Base-by-base conservation (phyloP, 768 basidiomycete genomes). In the Dentipellis sp. region DNA sequence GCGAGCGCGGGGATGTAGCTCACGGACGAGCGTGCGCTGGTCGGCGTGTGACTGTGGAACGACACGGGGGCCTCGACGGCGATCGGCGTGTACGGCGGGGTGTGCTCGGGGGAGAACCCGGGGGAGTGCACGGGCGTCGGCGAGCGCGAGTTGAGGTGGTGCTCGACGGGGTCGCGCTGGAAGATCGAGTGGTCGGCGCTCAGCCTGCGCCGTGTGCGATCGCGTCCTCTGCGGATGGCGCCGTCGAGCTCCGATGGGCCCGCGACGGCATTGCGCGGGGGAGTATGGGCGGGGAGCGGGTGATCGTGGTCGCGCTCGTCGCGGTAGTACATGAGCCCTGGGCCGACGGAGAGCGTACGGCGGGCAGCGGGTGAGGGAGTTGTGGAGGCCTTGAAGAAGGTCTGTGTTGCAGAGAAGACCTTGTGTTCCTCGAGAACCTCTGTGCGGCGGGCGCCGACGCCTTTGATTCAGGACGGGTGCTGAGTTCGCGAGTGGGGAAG, bases 401-500 rank as follows among this genome's bases (percentile, higher is more conserved):
- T 78, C 35, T 81, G 80, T 0, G 81, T 80, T 12, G 85, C 80
- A 38, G 83, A 83, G 63, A 90, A 84, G 34, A 94, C 74, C 35
- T 75, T 74, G 66, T 88, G 85, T 56, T 89, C 84, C 67, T 97
- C 94, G 10, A 76, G 80, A 14, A 91, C 76, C 48, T 95, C 89
- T 56, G 85, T 69, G 22, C 88, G 78, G 14, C 86, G 76, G 19
- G 84, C 81, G 57, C 91, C 91, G 53, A 88, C 76, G 14, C 78
- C 82, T 74, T 50, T 6, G 6, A 55, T 21, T 42, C 14, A 55
- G 16, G 19, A 39, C 12, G 53, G 52, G 38, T 54, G 54, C 10
- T 54, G 52, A 55, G 56, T 56, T 42, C 29, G 29, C 29, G 29
- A 29, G n/a, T 12, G 29, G 23, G 47, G 56, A 56, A 57, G 19